phyloP scores from a whole-genome alignment of 2,329 filamentous ascomycete genomes.

The Metarhizium anisopliae region DNA sequence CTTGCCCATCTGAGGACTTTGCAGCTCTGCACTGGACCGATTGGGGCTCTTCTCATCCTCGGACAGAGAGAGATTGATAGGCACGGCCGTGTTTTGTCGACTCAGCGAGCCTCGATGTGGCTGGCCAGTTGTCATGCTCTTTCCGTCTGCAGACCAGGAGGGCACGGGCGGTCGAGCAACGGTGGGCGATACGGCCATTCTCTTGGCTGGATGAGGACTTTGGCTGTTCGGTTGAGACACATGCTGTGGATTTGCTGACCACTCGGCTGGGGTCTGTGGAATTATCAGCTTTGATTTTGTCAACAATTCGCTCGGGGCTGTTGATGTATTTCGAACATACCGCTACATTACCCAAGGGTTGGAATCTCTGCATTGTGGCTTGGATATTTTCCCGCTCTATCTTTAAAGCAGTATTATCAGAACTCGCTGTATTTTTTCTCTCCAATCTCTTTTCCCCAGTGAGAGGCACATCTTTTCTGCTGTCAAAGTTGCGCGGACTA shows the following conservation, averaged over 20 bases:
- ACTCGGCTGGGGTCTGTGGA: constrained; percentile 31
- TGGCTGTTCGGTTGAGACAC: constrained; percentile 22
- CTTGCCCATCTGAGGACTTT: constrained; percentile 42
- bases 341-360: constrained; percentile 24
- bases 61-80: constrained; percentile 47
- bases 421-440: constrained; percentile 30
- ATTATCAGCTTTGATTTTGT: constrained; percentile 5
- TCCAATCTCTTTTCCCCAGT: constrained; percentile 44
- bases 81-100: constrained; percentile 23
- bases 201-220: constrained; percentile 42
- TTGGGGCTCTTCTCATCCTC: constrained; percentile 52
- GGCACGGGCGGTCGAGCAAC: constrained; percentile 45
- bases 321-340: constrained; percentile 14
- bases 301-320: constrained; percentile 1
- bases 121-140: constrained; percentile 13
- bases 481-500: constrained; percentile 90
- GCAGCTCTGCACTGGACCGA: constrained; percentile 38
- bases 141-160: constrained; percentile 33
- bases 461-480: constrained; percentile 74
- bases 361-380: constrained; percentile 19
- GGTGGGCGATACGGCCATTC: constrained; percentile 42
- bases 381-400: constrained; percentile 23
- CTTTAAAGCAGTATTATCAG: constrained; percentile 24
- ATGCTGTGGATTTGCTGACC: constrained; percentile 28
- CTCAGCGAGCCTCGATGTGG: constrained; percentile 12